phyloP scores from a whole-genome alignment of 2,329 filamentous ascomycete species.

The Neoascochyta sp. region DNA sequence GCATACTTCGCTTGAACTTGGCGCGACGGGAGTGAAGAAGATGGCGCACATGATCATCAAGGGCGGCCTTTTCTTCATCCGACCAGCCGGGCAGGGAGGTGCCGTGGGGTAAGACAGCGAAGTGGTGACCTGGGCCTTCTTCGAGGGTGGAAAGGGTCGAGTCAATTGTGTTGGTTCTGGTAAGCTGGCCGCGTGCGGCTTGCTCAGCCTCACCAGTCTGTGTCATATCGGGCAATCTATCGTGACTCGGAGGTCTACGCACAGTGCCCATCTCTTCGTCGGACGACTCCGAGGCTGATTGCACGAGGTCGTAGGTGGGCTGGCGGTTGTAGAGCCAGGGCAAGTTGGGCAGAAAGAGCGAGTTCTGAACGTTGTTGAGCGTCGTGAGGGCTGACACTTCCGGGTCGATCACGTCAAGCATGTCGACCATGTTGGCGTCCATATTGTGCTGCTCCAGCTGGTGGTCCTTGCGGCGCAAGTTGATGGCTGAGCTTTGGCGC shows the following conservation, averaged over 20 bases:
- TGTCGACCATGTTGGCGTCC: slow-evolving; percentile 59
- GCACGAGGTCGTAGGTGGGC: slow-evolving; percentile 71
- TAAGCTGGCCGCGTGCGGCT: slow-evolving; percentile 10
- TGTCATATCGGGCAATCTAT: slow-evolving; percentile 16
- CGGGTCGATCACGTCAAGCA: slow-evolving; percentile 71
- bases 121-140: slow-evolving; percentile 56
- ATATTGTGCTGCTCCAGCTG: slow-evolving; percentile 45
- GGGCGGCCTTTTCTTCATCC: slow-evolving; percentile 65
- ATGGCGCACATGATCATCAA: slow-evolving; percentile 83
- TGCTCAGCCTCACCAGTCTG: slow-evolving; percentile 14
- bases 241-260: slow-evolving; percentile 6
- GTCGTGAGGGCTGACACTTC: slow-evolving; percentile 79
- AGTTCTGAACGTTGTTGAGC: slow-evolving; percentile 89
- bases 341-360: slow-evolving; percentile 76
- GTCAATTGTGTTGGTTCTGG: slow-evolving; percentile 29
- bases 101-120: slow-evolving; percentile 75
- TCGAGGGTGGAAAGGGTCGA: slow-evolving; percentile 33
- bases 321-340: slow-evolving; percentile 70
- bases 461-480: slow-evolving; percentile 21
- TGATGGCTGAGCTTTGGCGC: slow-evolving; percentile 24
- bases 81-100: slow-evolving; percentile 72
- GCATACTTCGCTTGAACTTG: slow-evolving; percentile 72
- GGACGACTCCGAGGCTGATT: slow-evolving; percentile 37
- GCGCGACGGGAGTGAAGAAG: slow-evolving; percentile 78
- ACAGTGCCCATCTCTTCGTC: slow-evolving; percentile 24